These are phyloP conservation scores for Ogataea nonfermentans DNA, from an alignment of 805 yeast species.

Conservation along the genomic window DNA sequence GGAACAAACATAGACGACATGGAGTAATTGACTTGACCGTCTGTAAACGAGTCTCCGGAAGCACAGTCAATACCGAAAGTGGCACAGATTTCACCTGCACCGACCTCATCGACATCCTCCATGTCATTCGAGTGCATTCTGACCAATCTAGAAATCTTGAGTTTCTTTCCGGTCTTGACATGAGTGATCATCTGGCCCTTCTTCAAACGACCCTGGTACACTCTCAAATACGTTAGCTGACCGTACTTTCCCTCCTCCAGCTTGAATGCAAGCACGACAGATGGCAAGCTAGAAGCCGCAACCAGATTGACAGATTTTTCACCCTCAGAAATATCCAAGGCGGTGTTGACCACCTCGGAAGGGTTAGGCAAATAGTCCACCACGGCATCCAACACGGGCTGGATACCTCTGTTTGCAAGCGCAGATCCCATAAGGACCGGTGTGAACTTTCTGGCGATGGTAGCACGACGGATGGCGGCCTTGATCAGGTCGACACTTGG, in stretches of 20 bases:
- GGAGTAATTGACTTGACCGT: conserved; percentile 73
- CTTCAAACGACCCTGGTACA: conserved; percentile 91
- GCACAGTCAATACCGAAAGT: conserved; percentile 99
- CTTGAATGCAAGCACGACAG: conserved; percentile 97
- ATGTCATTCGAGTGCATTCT: conserved; percentile 99
- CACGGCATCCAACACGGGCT: conserved; percentile 92
- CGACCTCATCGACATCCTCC: conserved; percentile 96
- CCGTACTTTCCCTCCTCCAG: conserved; percentile 98
- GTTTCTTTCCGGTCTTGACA: conserved; percentile 88
- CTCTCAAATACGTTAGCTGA: conserved; percentile 94
- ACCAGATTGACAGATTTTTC: conserved; percentile 71
- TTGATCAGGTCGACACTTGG: conserved; percentile 84
- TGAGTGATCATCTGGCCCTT: conserved; percentile 89
- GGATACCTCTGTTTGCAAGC: conserved; percentile 92
- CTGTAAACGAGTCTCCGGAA: conserved; percentile 96
- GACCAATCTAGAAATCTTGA: conserved; percentile 89
- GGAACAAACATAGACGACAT: conserved; percentile 99
- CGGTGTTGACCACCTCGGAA: conserved; percentile 86
- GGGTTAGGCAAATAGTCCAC: conserved; percentile 96
- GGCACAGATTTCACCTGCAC: conserved; percentile 99
- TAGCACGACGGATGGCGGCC: conserved; percentile 88
- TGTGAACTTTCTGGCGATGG: conserved; percentile 92
- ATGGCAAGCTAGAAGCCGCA: conserved; percentile 73
- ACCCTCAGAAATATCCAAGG: conserved; percentile 65
- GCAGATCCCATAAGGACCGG: conserved; percentile 99